phyloP scores from a whole-genome alignment of 306 rosid genomes.

The Geum urbanum region DNA sequence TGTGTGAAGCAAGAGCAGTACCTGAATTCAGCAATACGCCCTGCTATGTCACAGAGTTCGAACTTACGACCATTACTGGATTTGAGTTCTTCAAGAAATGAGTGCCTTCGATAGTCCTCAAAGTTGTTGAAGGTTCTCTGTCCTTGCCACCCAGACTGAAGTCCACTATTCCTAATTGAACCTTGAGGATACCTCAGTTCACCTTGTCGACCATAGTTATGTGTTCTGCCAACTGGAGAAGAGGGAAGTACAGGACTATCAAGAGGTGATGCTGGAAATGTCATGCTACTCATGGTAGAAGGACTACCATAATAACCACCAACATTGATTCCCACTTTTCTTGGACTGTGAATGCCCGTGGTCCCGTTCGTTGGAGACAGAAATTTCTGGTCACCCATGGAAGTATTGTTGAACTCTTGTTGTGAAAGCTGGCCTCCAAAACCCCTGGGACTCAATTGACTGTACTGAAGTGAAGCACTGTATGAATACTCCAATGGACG shows the following conservation, averaged over 20 bases:
- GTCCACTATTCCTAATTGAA: constrained; percentile 32
- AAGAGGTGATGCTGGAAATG: constrained; percentile 41
- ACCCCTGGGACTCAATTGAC: constrained; percentile 34
- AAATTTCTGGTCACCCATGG: constrained; percentile 31
- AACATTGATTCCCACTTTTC: constrained; percentile 27
- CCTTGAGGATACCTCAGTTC: constrained; percentile 40
- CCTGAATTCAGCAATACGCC: constrained; percentile 65
- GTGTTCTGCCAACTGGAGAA: constrained; percentile 40
- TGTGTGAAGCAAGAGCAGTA: constrained; percentile 17
- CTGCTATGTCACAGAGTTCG: constrained; percentile 50
- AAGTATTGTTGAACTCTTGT: constrained; percentile 26
- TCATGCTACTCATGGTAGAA: constrained; percentile 30
- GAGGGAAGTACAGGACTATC: constrained; percentile 47
- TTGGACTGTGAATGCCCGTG: constrained; percentile 31
- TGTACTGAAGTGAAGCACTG: constrained; percentile 34
- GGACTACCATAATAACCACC: constrained; percentile 35
- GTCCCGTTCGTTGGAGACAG: constrained; percentile 32
- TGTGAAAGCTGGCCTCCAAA: constrained; percentile 32
- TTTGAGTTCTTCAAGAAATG: constrained; percentile 54
- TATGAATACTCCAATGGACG: constrained; percentile 36
- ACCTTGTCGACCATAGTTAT: constrained; percentile 29
- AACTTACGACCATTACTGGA: constrained; percentile 40
- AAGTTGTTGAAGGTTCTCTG: constrained; percentile 34
- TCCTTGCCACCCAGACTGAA: constrained; percentile 43
- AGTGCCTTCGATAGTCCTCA: constrained; percentile 38